phyloP scores from a whole-genome alignment of 2,329 filamentous ascomycete species.

The Byssochlamys sp. region DNA sequence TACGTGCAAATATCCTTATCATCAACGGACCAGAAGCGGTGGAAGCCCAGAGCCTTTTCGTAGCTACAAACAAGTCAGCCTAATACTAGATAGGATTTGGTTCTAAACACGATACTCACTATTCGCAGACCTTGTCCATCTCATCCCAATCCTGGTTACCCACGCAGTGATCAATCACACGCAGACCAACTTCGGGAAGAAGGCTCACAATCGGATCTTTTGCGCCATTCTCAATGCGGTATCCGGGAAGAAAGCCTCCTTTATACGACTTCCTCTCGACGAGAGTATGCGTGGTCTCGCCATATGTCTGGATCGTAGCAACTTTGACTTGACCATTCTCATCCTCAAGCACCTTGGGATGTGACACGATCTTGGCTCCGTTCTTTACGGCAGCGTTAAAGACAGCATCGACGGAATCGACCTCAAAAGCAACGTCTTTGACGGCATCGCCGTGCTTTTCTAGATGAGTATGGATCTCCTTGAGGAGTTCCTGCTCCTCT shows the following conservation, averaged over 20 bases:
- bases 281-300: slow-evolving; percentile 88
- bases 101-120: slow-evolving; percentile 32
- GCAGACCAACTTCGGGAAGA: slow-evolving; percentile 57
- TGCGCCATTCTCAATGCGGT: slow-evolving; percentile 45
- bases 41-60: slow-evolving; percentile 80
- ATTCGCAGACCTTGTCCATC: slow-evolving; percentile 59
- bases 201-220: slow-evolving; percentile 38
- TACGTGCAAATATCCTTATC: slow-evolving; percentile 76
- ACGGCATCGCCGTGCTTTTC: slow-evolving; percentile 86
- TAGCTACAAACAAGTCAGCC: slow-evolving; percentile 46
- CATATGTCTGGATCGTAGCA: slow-evolving; percentile 82
- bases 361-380: slow-evolving; percentile 30
- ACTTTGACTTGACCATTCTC: slow-evolving; percentile 58
- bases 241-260: slow-evolving; percentile 77
- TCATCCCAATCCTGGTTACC: slow-evolving; percentile 94
- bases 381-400: slow-evolving; percentile 60
- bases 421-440: slow-evolving; percentile 90
- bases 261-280: slow-evolving; percentile 62
- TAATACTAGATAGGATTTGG: neutral
- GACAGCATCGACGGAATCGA: slow-evolving; percentile 75
- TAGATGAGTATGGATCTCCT: slow-evolving; percentile 71
- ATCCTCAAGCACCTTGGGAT: slow-evolving; percentile 51
- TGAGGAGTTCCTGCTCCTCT: slow-evolving; percentile 56
- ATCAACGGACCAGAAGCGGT: slow-evolving; percentile 95
- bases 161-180: slow-evolving; percentile 87